These are phyloP conservation scores for Keithomyces neogunnii DNA, from an alignment of 2,329 filamentous ascomycete species.

Conservation along the genomic window DNA sequence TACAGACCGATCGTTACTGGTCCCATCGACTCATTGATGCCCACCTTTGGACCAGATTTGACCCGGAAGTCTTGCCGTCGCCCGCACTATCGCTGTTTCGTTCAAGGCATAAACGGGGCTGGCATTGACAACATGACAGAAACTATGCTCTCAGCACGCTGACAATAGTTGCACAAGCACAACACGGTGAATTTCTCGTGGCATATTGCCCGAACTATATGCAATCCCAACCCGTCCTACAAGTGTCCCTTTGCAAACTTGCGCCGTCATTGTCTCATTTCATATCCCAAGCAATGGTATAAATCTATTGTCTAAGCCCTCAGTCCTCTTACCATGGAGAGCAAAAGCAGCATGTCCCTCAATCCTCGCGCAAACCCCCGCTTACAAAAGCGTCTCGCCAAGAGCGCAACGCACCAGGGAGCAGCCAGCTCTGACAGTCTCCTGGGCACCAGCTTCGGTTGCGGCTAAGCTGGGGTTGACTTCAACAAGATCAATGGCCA, in stretches of 20 bases:
- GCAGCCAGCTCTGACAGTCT: conserved; percentile 86
- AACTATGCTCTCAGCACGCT: too few relatives aligned
- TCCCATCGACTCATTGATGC: too few relatives aligned
- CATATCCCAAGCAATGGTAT: neutral
- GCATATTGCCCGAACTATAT: neutral
- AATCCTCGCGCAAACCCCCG: neutral
- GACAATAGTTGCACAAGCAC: too few relatives aligned
- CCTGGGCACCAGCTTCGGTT: conserved; percentile 58
- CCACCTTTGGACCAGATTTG: too few relatives aligned
- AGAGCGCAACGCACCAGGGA: conserved; percentile 86
- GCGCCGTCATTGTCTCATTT: neutral
- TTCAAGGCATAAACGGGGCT: too few relatives aligned
- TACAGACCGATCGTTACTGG: too few relatives aligned
- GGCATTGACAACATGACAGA: too few relatives aligned
- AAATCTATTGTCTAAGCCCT: neutral
- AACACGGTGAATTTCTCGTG: neutral
- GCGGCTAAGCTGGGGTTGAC: conserved; percentile 67
- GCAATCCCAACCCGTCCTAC: neutral
- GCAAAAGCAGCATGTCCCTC: neutral
- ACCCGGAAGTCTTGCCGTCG: too few relatives aligned
- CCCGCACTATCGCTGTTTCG: too few relatives aligned
- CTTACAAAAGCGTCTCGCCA: conserved; percentile 76
- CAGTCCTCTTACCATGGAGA: neutral
- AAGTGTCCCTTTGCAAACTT: neutral
- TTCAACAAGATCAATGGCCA: conserved; percentile 77